phyloP scores from a whole-genome alignment of 345 rosid species.

The Gossypium thurberi region DNA sequence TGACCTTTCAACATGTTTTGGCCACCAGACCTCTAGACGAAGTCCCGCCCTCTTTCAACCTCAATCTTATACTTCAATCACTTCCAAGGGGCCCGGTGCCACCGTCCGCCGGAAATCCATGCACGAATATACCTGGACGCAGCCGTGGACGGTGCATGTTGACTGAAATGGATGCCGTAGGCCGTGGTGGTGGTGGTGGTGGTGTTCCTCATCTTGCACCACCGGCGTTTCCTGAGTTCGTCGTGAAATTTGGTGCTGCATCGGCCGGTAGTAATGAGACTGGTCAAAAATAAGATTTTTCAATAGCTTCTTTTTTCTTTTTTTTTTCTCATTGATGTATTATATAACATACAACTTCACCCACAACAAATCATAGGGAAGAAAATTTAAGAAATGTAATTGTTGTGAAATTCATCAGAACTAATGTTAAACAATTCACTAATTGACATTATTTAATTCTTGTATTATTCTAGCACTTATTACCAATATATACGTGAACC shows the following conservation, averaged over 20 bases:
- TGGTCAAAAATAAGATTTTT: neutral
- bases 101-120: slow-evolving; percentile 21
- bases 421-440: neutral
- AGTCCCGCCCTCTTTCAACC: neutral
- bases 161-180: slow-evolving; percentile 21
- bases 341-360: neutral
- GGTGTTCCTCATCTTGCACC: neutral
- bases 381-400: neutral
- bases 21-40: slow-evolving; percentile 27
- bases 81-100: slow-evolving; percentile 36
- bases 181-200: neutral
- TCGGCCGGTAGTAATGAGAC: neutral
- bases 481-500: neutral
- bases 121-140: slow-evolving; percentile 32
- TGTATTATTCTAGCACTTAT: neutral
- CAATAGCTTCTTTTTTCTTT: neutral
- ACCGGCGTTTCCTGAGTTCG: slow-evolving; percentile 12
- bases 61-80: slow-evolving; percentile 20
- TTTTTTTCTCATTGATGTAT: neutral
- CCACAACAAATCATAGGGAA: neutral
- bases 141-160: slow-evolving; percentile 27
- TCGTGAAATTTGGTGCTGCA: neutral
- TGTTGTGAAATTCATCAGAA: neutral
- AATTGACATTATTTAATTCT: neutral
- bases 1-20: slow-evolving; percentile 5